Evolutionary conservation across 2,329 filamentous ascomycete genomes (phyloP).

Genomic region (Verticillium nonalfalfae): DNA sequence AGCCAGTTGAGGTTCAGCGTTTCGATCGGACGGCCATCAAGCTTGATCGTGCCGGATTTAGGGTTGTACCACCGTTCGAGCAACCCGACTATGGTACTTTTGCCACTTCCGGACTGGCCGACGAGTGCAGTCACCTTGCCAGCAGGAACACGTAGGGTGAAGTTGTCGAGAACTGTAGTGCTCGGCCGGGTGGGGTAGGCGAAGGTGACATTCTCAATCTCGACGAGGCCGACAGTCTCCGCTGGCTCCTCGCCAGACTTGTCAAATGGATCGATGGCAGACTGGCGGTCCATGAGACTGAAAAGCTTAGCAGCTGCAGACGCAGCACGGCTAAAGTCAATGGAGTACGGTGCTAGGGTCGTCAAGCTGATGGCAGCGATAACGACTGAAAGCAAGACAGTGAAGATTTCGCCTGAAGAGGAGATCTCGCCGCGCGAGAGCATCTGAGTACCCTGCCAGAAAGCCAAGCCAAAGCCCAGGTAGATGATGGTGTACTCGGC

Average conservation of each 20-base stretch:
- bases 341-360: constrained; percentile 26
- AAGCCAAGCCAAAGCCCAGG: constrained; percentile 33
- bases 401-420: constrained; percentile 30
- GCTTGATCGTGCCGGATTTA: constrained; percentile 23
- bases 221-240: constrained; percentile 23
- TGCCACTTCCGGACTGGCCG: constrained; percentile 29
- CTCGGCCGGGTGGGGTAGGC: constrained; percentile 37
- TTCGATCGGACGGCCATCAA: constrained; percentile 26
- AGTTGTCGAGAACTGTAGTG: constrained; percentile 31
- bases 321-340: constrained; percentile 30
- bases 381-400: constrained; percentile 30
- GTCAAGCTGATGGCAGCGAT: constrained; percentile 29
- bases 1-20: constrained; percentile 31
- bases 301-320: constrained; percentile 28
- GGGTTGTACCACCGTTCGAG: constrained; percentile 33
- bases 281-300: constrained; percentile 27
- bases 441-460: constrained; percentile 37
- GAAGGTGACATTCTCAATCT: constrained; percentile 34
- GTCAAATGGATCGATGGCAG: constrained; percentile 28
- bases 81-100: constrained; percentile 31
- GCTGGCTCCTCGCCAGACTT: constrained; percentile 20
- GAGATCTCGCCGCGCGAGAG: constrained; percentile 27
- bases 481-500: constrained; percentile 33
- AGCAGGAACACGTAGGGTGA: constrained; percentile 34
- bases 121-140: constrained; percentile 37